Evolutionary conservation across 164 flowering plant genomes (phyloP), one percentile per base, ranked within the genome.

Genomic region (Vitis labrusca): DNA sequence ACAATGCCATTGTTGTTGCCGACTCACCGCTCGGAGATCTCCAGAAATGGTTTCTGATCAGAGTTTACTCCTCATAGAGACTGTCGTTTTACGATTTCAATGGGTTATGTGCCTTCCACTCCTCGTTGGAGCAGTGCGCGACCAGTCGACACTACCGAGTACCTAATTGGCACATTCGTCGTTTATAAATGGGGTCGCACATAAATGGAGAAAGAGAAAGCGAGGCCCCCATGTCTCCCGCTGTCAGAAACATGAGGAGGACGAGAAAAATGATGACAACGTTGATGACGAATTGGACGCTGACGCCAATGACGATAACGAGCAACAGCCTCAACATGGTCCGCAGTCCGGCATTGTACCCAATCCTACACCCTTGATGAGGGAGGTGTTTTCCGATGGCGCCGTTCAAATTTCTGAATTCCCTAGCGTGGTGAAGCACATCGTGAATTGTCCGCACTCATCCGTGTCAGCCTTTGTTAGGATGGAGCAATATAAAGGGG

Each of bases 401-500:
- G 86, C 86, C 1, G 66, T 70, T 2, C 86, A 83, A 44, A 71
- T 91, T 57, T 85, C 81, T 16, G 84, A 82, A 8, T 95, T 95
- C 77, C 99, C 99, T 0, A 8, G 62, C 1, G 97, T 81, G 4
- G 78, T 93, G n/a, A 81, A 71, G 79, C 93, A 71, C 65, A 63
- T 73, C 0, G 92, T 95, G 53, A 85, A 82, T 66, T 82, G 94
- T 19, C 89, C 85, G 7, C 99, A 95, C 71, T 74, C 90, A 9
- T 90, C 94, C 1, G 94, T 95, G 27, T 65, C 84, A 50, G 74
- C 78, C 7, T 73, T 93, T 59, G 88, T 78, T 53, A 85, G 82
- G 90, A 96, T 93, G 99, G 85, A 83, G 74, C 88, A 91, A 65
- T 96, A 96, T 69, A 96, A 96, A 79, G 94, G 94, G 23, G 94